Percentiles rank a stretch among this genome's conserved stretches.
Conservation (phyloP, 1,139 yeast species). For the Taphrina pruni region DNA sequence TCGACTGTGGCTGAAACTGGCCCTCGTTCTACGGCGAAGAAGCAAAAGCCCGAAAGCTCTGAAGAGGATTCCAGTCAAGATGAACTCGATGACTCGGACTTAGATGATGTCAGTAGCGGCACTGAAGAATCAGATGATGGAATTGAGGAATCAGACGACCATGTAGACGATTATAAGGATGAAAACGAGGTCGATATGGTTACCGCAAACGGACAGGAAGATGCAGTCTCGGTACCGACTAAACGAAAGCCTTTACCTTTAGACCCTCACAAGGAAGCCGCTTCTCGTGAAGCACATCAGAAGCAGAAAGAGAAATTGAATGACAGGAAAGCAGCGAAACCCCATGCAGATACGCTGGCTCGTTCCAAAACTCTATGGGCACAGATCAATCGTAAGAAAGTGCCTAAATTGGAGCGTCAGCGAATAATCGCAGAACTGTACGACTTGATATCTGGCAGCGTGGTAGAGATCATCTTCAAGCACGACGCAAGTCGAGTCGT, state of each 20-base stretch:
- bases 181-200: slow-evolving; percentile 37
- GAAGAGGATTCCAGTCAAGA: slow-evolving; percentile 7
- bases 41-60: slow-evolving; percentile 8
- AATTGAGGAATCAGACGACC: background rate
- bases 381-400: slow-evolving; percentile 79
- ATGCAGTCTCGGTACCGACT: background rate
- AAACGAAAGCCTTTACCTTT: slow-evolving; percentile 25
- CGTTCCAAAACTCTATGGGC: slow-evolving; percentile 91
- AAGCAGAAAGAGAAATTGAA: slow-evolving; percentile 79
- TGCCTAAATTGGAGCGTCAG: slow-evolving; percentile 78
- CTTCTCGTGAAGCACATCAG: slow-evolving; percentile 70
- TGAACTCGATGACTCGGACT: slow-evolving; percentile 1
- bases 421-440: slow-evolving; percentile 83
- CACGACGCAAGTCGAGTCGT: slow-evolving; percentile 97
- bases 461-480: slow-evolving; percentile 84
- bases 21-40: slow-evolving; percentile 1
- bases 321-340: slow-evolving; percentile 86
- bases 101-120: background rate
- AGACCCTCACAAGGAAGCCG: slow-evolving; percentile 38
- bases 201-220: slow-evolving; percentile 35
- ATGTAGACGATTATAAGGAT: slow-evolving; percentile 14
- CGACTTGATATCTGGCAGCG: slow-evolving; percentile 76
- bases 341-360: slow-evolving; percentile 83
- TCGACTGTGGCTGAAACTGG: background rate
- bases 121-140: slow-evolving; percentile 48